A percentile compares a stretch with the other conserved stretches of the same genome.
These are phyloP conservation scores for Dioscorea alata DNA, from an alignment of 106 monocot species.

Conservation along the genomic window DNA sequence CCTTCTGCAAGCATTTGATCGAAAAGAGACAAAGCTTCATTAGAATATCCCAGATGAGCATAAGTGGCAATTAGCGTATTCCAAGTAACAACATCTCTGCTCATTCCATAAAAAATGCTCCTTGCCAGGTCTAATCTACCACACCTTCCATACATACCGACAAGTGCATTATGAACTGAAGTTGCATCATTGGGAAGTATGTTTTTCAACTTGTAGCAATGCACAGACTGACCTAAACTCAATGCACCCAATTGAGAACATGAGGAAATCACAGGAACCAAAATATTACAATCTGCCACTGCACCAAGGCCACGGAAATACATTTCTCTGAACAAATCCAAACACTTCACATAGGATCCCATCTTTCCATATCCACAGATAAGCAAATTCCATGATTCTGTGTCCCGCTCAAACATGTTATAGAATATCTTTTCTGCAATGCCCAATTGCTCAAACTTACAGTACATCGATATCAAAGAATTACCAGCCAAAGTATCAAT, in stretches of 20 bases:
- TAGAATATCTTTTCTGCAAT: slow-evolving; percentile 33
- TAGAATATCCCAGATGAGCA: slow-evolving; percentile 26
- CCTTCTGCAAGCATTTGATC: slow-evolving; percentile 50
- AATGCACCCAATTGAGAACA: slow-evolving; percentile 37
- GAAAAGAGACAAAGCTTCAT: slow-evolving; percentile 52
- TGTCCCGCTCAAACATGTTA: slow-evolving; percentile 13
- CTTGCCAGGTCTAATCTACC: slow-evolving; percentile 29
- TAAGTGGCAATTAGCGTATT: slow-evolving; percentile 55
- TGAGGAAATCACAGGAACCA: slow-evolving; percentile 50
- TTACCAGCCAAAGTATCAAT: slow-evolving; percentile 10
- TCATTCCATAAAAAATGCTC: slow-evolving; percentile 35
- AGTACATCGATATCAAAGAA: slow-evolving; percentile 57
- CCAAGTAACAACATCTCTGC: slow-evolving; percentile 56
- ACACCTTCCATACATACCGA: slow-evolving; percentile 64
- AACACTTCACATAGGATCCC: slow-evolving; percentile 36
- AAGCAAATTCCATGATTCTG: slow-evolving; percentile 56
- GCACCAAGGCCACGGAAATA: slow-evolving; percentile 11
- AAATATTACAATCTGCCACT: slow-evolving; percentile 14
- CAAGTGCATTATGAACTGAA: slow-evolving; percentile 45
- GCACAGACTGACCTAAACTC: slow-evolving; percentile 48
- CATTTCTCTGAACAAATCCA: slow-evolving; percentile 60
- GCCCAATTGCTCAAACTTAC: slow-evolving; percentile 33
- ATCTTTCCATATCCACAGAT: slow-evolving; percentile 41
- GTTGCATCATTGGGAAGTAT: slow-evolving; percentile 6
- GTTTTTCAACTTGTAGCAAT: slow-evolving; percentile 47